Evolutionary conservation across 148 eudicot genomes (phyloP), one percentile per base, ranked within the genome.

Genomic region (Dysphania ambrosioides): DNA sequence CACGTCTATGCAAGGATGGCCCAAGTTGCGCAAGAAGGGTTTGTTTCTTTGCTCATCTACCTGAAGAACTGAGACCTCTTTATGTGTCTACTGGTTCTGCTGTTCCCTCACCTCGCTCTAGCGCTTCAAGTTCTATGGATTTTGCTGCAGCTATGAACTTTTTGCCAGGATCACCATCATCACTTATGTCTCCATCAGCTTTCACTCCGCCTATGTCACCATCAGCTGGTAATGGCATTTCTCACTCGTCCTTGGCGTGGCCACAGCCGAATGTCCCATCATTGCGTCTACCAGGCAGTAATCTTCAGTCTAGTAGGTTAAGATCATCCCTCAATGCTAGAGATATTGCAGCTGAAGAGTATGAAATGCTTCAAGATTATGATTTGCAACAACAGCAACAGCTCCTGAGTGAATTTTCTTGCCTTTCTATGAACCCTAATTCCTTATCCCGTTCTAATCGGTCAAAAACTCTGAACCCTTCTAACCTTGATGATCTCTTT

Each of bases 131-230:
- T 30, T 74, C 82, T 55, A 76, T 86, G 86, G 90, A 87, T 77
- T 85, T 85, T 80, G 86, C 88, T 74, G 85, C 87, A 40, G 80
- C 86, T 18, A 85, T 85, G 90, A 87, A 74, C 72, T 80, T 82
- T 18, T 34, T 90, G 38, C 87, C 91, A 0, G 79, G 83, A 30
- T 85, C 90, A 18, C 90, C 89, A 10, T 84, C 92, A 23, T 85
- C 88, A 5, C 83, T 78, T 60, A 80, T 82, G 86, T 75, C 87
- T 49, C 87, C 89, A 18, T 79, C 86, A 0, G 82, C 86, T 9
- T 91, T 84, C 74, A 85, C 93, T 13, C 87, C 97, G 18, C 93
- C 97, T 30, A 82, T 89, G 85, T 91, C 97, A 19, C 97, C 93
- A 60, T 82, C 90, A 26, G 81, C 75, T 40, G 78, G 66, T 30